A percentile compares a stretch with the other conserved stretches of the same genome.
phyloP scores from a whole-genome alignment of 495 filamentous ascomycete species.

The Rhypophila decipiens region DNA sequence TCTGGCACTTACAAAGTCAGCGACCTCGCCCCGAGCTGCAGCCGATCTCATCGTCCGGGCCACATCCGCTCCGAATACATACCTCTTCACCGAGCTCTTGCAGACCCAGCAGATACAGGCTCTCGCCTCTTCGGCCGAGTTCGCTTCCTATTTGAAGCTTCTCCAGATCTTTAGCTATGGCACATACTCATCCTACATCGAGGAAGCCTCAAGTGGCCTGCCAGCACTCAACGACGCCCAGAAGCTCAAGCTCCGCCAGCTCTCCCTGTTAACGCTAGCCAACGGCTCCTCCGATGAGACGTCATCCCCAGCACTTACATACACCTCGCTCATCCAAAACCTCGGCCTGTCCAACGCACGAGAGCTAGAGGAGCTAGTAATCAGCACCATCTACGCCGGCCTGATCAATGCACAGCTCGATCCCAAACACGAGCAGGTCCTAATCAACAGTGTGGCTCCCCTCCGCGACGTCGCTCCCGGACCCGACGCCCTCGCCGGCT shows the following conservation, averaged over 20 bases:
- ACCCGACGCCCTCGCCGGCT: conserved; percentile 50
- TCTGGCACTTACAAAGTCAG: conserved; percentile 78
- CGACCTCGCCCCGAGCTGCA: conserved; percentile 73
- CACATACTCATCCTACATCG: conserved; percentile 69
- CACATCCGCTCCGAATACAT: conserved; percentile 80
- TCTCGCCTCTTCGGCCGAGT: conserved; percentile 46
- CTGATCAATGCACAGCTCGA: conserved; percentile 78
- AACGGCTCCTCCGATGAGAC: conserved; percentile 16
- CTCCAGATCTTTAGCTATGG: conserved; percentile 93
- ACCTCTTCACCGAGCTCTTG: conserved; percentile 91
- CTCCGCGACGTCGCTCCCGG: conserved; percentile 75
- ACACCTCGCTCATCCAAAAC: conserved; percentile 55
- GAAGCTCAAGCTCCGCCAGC: conserved; percentile 78
- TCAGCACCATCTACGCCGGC: conserved; percentile 78
- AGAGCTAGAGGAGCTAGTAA: conserved; percentile 84
- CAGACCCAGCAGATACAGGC: conserved; percentile 73
- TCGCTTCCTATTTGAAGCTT: conserved; percentile 54
- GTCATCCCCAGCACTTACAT: conserved; percentile 50
- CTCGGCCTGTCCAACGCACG: conserved; percentile 63
- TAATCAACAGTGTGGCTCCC: conserved; percentile 70
- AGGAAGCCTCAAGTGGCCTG: conserved; percentile 43
- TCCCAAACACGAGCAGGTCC: conserved; percentile 61
- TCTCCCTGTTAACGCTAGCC: conserved; percentile 76
- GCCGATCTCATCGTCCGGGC: conserved; percentile 83
- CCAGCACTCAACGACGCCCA: conserved; percentile 69